Evolutionary conservation across 2,329 filamentous ascomycete species (phyloP).

Genomic region (Colletotrichum sp.): DNA sequence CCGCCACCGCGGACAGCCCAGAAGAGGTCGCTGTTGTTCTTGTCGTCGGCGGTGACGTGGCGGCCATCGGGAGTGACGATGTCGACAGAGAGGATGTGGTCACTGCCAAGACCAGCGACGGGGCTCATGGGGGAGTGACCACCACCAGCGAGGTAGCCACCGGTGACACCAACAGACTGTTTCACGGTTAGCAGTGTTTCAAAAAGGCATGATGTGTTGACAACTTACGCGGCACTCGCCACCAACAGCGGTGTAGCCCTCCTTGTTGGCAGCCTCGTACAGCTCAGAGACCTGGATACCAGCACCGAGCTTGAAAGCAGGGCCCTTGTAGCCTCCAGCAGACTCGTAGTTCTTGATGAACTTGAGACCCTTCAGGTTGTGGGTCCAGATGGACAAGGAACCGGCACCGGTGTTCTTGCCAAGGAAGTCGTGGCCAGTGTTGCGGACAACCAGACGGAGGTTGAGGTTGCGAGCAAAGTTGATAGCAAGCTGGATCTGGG

Average conservation of each 20-base stretch:
- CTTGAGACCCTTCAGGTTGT: conserved; percentile 45
- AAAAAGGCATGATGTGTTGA: no score
- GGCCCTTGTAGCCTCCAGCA: conserved; percentile 39
- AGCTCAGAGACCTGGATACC: conserved; percentile 59
- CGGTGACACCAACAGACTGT: conserved; percentile 30
- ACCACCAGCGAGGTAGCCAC: conserved; percentile 40
- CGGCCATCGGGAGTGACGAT: conserved; percentile 50
- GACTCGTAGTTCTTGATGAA: conserved; percentile 26
- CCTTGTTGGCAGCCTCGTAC: conserved; percentile 52
- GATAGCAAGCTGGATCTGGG: conserved; percentile 50
- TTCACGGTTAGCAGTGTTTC: fast-evolving
- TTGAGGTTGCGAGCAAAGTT: conserved; percentile 52
- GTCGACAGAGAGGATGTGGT: conserved; percentile 56
- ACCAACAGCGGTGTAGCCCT: conserved; percentile 54
- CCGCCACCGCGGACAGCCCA: conserved; percentile 55
- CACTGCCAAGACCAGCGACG: conserved; percentile 46
- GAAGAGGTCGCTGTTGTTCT: conserved; percentile 51
- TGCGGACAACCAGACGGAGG: conserved; percentile 55
- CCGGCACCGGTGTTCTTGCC: conserved; percentile 59
- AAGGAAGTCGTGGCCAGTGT: conserved; percentile 59
- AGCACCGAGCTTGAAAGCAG: conserved; percentile 59
- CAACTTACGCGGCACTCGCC: conserved; percentile 51
- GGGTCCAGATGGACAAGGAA: conserved; percentile 52
- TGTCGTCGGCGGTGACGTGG: conserved; percentile 44
- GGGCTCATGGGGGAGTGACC: conserved; percentile 54